phyloP scores from a whole-genome alignment of 2,329 filamentous ascomycete species.

The Aspergillus carbonarius region DNA sequence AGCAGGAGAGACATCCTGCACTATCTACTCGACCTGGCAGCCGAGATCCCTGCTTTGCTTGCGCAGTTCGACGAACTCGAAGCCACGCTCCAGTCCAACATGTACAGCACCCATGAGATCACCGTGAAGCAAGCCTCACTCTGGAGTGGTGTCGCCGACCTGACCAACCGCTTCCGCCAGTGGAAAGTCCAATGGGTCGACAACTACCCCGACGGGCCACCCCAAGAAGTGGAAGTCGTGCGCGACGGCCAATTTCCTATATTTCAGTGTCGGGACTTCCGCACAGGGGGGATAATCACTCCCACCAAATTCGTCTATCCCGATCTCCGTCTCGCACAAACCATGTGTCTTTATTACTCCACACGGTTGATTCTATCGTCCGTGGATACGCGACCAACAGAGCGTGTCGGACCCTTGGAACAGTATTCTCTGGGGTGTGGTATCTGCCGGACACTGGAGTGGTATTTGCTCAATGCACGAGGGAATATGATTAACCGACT shows the following conservation, averaged over 20 bases:
- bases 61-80: constrained; percentile 33
- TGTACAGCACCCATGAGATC: constrained; percentile 31
- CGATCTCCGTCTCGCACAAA: constrained; percentile 36
- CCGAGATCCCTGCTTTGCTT: constrained; percentile 35
- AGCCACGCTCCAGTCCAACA: constrained; percentile 20
- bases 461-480: constrained; percentile 35
- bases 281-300: constrained; percentile 31
- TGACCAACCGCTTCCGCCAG: constrained; percentile 30
- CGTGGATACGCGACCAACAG: constrained; percentile 31
- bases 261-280: constrained; percentile 35
- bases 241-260: constrained; percentile 32
- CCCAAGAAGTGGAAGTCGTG: constrained; percentile 25
- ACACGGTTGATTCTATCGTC: constrained; percentile 35
- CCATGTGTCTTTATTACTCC: constrained; percentile 38
- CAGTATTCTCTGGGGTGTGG: constrained; percentile 37
- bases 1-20: constrained; percentile 39
- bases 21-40: constrained; percentile 37
- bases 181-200: constrained; percentile 36
- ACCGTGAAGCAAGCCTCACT: constrained; percentile 33
- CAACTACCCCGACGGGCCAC: constrained; percentile 31
- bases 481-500: constrained; percentile 43
- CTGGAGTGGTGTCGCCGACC: constrained; percentile 36
- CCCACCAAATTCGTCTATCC: constrained; percentile 36
- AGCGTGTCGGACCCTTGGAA: constrained; percentile 29
- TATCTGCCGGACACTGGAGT: constrained; percentile 38